phyloP scores from a whole-genome alignment of 2,329 filamentous ascomycete genomes.

The Atkinsonella hypoxylon region DNA sequence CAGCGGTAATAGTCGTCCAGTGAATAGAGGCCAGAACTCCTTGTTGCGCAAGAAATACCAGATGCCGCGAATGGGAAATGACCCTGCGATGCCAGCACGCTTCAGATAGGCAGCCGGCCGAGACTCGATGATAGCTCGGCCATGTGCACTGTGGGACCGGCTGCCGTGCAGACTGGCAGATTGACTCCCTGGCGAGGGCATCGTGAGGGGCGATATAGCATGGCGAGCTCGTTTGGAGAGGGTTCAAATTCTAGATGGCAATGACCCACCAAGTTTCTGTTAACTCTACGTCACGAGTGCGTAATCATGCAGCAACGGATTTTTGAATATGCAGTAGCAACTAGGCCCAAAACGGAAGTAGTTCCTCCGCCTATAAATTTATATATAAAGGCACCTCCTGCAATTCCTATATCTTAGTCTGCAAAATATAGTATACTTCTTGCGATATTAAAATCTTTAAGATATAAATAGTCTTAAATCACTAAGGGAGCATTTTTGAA shows the following conservation, averaged over 20 bases:
- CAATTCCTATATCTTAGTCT: too few species aligned
- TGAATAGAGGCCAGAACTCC: slow-evolving; percentile 73
- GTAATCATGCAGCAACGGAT: too few species aligned
- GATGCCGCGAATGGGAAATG: slow-evolving; percentile 58
- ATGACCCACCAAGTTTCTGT: not conserved
- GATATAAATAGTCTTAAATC: too few species aligned
- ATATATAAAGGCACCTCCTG: too few species aligned
- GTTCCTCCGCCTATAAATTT: too few species aligned
- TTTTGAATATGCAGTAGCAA: too few species aligned
- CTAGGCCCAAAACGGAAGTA: too few species aligned
- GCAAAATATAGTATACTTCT: too few species aligned
- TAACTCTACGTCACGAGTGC: not conserved
- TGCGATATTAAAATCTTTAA: too few species aligned
- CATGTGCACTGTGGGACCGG: slow-evolving; percentile 4
- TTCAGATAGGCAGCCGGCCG: slow-evolving; percentile 30
- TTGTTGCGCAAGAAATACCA: slow-evolving; percentile 68
- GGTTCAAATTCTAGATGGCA: not conserved
- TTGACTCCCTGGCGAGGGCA: slow-evolving; percentile 4
- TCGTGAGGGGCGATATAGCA: not conserved
- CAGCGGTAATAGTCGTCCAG: slow-evolving; percentile 65
- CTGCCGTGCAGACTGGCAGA: slow-evolving; percentile 7
- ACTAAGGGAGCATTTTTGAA: too few species aligned
- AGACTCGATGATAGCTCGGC: slow-evolving; percentile 3
- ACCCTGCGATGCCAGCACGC: slow-evolving; percentile 33
- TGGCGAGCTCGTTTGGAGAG: not conserved